Conservation (phyloP, 2,329 filamentous ascomycete genomes). For the Tolypocladium cylindrosporum region DNA sequence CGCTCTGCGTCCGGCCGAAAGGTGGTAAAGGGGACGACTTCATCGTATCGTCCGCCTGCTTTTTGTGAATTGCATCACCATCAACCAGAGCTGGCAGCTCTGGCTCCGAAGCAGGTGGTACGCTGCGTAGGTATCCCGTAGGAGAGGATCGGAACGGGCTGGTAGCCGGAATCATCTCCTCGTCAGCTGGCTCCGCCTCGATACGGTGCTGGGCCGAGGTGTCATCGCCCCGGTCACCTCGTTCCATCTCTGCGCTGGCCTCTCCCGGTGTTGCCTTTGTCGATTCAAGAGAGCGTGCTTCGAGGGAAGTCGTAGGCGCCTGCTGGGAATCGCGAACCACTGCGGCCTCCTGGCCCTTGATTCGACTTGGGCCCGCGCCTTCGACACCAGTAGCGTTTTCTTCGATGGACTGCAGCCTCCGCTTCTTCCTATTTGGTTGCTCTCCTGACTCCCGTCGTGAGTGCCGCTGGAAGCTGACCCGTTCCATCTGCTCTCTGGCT, state of each 20-base stretch:
- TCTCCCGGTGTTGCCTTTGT: conserved; percentile 22
- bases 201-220: not conserved
- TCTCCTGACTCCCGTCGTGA: conserved; percentile 11
- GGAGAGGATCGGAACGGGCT: conserved; percentile 22
- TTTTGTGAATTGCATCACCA: conserved; percentile 8
- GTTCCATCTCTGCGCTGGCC: conserved; percentile 4
- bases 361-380: not conserved
- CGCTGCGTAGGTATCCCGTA: conserved; percentile 10
- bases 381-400: not conserved
- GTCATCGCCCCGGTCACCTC: not conserved
- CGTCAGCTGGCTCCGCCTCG: conserved; percentile 10
- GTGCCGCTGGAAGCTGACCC: conserved; percentile 25
- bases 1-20: conserved; percentile 8
- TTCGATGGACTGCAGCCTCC: conserved; percentile 6
- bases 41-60: conserved; percentile 7
- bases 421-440: conserved; percentile 16
- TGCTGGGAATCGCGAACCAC: conserved; percentile 16
- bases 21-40: conserved; percentile 18
- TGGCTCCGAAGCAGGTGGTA: conserved; percentile 15
- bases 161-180: conserved; percentile 29
- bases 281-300: conserved; percentile 14
- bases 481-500: conserved; percentile 29
- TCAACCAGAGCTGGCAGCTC: conserved; percentile 22
- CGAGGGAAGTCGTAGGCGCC: conserved; percentile 12
- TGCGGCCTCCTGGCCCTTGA: not conserved